Percentiles rank a stretch among this genome's conserved stretches.
Evolutionary conservation across 345 rosid genomes (phyloP).

Genomic region (Aethionema arabicum): DNA sequence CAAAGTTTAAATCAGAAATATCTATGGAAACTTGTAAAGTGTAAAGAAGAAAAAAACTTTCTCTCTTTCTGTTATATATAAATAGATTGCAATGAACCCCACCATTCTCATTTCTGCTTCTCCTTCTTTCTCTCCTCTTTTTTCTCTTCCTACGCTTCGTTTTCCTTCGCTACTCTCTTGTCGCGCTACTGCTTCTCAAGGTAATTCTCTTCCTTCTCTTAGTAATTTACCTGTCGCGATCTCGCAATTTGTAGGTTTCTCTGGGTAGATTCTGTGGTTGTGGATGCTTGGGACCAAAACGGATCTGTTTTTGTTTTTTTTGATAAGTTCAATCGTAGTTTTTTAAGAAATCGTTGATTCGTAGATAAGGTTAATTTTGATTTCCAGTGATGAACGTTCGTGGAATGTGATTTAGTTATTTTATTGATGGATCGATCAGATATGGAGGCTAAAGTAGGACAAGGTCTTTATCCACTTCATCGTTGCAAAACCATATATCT

Average conservation of each 20-base stretch:
- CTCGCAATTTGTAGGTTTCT: conserved; percentile 7
- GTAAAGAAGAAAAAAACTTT: no score
- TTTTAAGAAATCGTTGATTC: no score
- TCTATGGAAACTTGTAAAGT: no score
- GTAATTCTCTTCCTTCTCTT: conserved; percentile 2
- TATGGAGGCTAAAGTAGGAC: conserved; percentile 49
- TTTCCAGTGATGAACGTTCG: not conserved
- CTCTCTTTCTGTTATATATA: no score
- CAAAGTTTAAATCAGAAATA: no score
- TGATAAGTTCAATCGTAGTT: no score
- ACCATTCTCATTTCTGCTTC: conserved; percentile 14
- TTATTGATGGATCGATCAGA: conserved; percentile 21
- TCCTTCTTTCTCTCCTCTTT: conserved; percentile 13
- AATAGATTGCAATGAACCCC: conserved; percentile 9
- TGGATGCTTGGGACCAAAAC: not conserved
- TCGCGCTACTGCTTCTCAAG: conserved; percentile 17
- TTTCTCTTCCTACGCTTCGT: conserved; percentile 17
- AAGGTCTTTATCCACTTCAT: conserved; percentile 56
- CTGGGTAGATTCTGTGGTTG: not conserved
- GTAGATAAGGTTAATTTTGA: not conserved
- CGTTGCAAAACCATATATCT: conserved; percentile 78
- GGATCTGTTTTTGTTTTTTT: no score
- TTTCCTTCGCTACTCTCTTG: not conserved
- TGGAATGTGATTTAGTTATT: conserved; percentile 8
- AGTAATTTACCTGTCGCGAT: not conserved